These are phyloP conservation scores for Acorus gramineus DNA, from an alignment of 106 monocot genomes.

Conservation along the genomic window DNA sequence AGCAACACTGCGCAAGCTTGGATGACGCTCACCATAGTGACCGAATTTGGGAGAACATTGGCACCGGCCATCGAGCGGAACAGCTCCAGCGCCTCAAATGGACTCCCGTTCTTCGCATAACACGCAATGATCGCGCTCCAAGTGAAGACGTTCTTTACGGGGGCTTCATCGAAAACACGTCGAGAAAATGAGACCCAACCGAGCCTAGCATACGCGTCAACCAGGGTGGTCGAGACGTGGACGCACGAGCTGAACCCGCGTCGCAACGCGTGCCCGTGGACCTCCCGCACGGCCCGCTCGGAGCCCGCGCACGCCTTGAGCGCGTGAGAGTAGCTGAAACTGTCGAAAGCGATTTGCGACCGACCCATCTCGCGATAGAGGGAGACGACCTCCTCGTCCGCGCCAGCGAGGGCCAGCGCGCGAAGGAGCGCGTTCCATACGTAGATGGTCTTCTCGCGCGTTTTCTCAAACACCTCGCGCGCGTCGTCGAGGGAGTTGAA, in stretches of 20 bases:
- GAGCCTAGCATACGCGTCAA: slow-evolving; percentile 75
- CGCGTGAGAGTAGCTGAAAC: slow-evolving; percentile 50
- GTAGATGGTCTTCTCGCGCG: slow-evolving; percentile 45
- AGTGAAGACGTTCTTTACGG: slow-evolving; percentile 53
- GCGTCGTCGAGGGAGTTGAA: slow-evolving; percentile 34
- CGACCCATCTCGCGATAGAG: slow-evolving; percentile 37
- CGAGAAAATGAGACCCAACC: slow-evolving; percentile 24
- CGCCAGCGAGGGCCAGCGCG: slow-evolving; percentile 36
- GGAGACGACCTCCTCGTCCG: slow-evolving; percentile 42
- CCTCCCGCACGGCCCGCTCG: slow-evolving; percentile 21
- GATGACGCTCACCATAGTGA: slow-evolving; percentile 70
- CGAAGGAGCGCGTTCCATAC: slow-evolving; percentile 67
- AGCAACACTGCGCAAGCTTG: slow-evolving; percentile 67
- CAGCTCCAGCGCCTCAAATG: slow-evolving; percentile 43
- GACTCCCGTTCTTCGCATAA: slow-evolving; percentile 55
- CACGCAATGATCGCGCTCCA: slow-evolving; percentile 91
- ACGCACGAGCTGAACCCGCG: slow-evolving; percentile 26
- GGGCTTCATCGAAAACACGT: slow-evolving; percentile 53
- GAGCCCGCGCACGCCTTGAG: slow-evolving; percentile 74
- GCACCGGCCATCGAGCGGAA: slow-evolving; percentile 36
- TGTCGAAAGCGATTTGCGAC: slow-evolving; percentile 30
- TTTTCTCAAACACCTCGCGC: slow-evolving; percentile 57
- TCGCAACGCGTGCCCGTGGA: slow-evolving; percentile 44
- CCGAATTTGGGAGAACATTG: slow-evolving; percentile 42
- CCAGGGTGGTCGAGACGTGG: slow-evolving; percentile 64